These are phyloP conservation scores for Clathrus columnatus DNA, from an alignment of 768 basidiomycete species.

Conservation along the genomic window DNA sequence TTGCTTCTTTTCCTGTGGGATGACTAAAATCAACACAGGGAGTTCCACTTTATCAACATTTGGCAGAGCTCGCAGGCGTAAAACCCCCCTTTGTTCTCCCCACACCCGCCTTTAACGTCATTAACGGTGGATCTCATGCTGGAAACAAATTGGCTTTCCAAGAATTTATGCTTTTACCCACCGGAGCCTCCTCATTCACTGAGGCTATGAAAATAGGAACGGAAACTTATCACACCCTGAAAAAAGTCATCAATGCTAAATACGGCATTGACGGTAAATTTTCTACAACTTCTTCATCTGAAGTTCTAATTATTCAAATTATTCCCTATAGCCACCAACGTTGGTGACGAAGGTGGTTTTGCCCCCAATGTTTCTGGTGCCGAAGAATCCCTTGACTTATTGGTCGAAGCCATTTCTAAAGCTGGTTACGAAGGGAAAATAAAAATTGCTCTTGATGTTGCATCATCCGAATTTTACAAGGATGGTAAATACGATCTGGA, in stretches of 20 bases:
- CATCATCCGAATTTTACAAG: constrained; percentile 99
- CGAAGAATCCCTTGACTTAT: constrained; percentile 93
- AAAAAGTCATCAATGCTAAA: constrained; percentile 98
- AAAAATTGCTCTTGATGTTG: constrained; percentile 97
- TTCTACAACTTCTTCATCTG: not conserved
- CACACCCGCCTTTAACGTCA: constrained; percentile 93
- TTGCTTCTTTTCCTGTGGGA: not conserved
- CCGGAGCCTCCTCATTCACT: constrained; percentile 82
- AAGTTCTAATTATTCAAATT: not conserved
- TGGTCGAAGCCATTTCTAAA: constrained; percentile 93
- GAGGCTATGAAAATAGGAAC: constrained; percentile 99
- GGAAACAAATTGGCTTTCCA: constrained; percentile 99
- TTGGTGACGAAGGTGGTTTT: constrained; percentile 99
- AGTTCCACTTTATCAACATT: constrained; percentile 91
- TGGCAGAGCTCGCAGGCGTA: constrained; percentile 92
- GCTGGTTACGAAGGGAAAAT: constrained; percentile 98
- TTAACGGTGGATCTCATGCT: constrained; percentile 99
- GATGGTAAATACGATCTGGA: constrained; percentile 98
- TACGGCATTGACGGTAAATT: constrained; percentile 93
- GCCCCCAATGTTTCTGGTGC: constrained; percentile 97
- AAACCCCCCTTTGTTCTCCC: constrained; percentile 92
- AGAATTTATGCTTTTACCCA: constrained; percentile 99
- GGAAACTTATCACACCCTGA: constrained; percentile 95
- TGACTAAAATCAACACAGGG: constrained; percentile 29
- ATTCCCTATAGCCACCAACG: constrained; percentile 72